Evolutionary conservation across 2,329 filamentous ascomycete genomes (phyloP).

Genomic region (Colletotrichum limetticola): DNA sequence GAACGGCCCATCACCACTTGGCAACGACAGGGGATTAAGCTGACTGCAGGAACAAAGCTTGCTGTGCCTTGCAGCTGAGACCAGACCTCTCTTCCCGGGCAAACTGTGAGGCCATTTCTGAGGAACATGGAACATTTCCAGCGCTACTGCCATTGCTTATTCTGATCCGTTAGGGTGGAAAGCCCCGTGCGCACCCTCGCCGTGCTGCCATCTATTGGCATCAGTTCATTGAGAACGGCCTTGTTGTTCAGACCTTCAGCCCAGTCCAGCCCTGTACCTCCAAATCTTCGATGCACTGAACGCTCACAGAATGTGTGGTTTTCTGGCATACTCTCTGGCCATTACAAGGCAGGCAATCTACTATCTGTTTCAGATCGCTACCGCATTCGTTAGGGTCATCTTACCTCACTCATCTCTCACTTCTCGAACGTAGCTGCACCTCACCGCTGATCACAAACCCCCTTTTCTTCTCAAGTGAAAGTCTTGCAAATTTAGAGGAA

Average conservation of each 20-base stretch:
- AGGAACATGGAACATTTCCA: neutral
- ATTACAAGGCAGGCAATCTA: neutral
- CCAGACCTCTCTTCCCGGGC: neutral
- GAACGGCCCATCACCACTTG: neutral
- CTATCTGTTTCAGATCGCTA: neutral
- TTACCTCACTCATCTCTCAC: neutral
- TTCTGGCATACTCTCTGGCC: neutral
- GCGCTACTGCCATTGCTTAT: constrained; percentile 15
- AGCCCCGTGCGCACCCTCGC: neutral
- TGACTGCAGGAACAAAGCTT: neutral
- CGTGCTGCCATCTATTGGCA: neutral
- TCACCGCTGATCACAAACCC: constrained; percentile 19
- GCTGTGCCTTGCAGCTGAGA: neutral
- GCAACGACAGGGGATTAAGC: neutral
- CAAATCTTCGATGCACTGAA: too few species aligned
- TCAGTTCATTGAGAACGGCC: neutral
- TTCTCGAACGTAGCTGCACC: neutral
- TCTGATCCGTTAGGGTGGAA: neutral
- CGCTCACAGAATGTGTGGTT: neutral
- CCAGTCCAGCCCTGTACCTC: neutral
- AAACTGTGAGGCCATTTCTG: neutral
- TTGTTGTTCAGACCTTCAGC: neutral
- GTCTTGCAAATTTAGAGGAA: neutral
- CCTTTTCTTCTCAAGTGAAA: neutral
- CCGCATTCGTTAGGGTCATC: neutral